A percentile compares a stretch with the other conserved stretches of the same genome.
Conservation (phyloP, 306 rosid species). For the Vigna nakashimae region DNA sequence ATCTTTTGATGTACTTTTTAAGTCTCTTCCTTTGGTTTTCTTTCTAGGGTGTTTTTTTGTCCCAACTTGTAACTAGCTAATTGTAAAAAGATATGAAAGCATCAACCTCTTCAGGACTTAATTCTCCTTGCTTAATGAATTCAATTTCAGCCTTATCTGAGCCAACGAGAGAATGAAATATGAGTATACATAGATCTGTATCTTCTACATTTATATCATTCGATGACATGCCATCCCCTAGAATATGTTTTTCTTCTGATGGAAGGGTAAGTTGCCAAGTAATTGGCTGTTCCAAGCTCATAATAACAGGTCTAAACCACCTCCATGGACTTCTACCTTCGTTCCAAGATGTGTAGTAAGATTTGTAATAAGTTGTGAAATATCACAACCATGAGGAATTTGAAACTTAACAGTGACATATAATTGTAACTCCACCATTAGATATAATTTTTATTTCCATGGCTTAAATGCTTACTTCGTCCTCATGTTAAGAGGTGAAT, state of each 20-base stretch:
- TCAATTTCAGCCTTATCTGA: slow-evolving; percentile 86
- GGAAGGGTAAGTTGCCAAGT: slow-evolving; percentile 89
- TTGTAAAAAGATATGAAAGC: slow-evolving; percentile 79
- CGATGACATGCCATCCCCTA: slow-evolving; percentile 45
- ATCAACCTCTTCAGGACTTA: slow-evolving; percentile 75
- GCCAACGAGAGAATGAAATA: slow-evolving; percentile 71
- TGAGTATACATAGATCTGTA: slow-evolving; percentile 62
- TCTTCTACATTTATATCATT: slow-evolving; percentile 50
- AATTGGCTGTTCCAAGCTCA: slow-evolving; percentile 90
- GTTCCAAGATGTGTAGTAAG: slow-evolving; percentile 76
- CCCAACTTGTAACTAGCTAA: slow-evolving; percentile 70
- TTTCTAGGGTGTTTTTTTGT: slow-evolving; percentile 53
- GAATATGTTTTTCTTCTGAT: slow-evolving; percentile 51
- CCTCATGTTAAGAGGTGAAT: too few species aligned
- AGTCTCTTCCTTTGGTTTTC: slow-evolving; percentile 57
- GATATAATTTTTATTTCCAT: slow-evolving; percentile 1
- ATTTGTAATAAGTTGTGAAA: slow-evolving; percentile 73
- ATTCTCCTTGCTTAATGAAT: slow-evolving; percentile 74
- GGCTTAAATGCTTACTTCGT: too few species aligned
- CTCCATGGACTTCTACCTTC: slow-evolving; percentile 66
- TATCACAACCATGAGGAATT: slow-evolving; percentile 78
- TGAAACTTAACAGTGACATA: slow-evolving; percentile 77
- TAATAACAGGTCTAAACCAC: slow-evolving; percentile 73
- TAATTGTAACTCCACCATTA: slow-evolving; percentile 44
- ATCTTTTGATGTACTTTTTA: slow-evolving; percentile 47